phyloP scores from a whole-genome alignment of 805 yeast species.

The Debaryomyces prosopidis region DNA sequence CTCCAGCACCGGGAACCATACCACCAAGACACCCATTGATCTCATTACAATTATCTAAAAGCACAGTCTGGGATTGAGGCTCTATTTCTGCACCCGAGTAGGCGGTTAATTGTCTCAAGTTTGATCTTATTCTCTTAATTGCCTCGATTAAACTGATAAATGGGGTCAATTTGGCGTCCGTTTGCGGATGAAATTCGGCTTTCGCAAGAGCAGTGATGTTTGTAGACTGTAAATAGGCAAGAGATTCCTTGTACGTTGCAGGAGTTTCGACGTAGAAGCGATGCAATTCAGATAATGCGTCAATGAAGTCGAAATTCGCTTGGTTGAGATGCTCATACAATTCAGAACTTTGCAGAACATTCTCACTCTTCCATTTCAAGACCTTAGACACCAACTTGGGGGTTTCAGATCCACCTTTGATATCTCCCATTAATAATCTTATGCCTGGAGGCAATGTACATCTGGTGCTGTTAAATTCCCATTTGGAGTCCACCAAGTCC shows the following conservation, averaged over 20 bases:
- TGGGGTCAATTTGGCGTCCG: constrained; percentile 6
- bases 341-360: constrained; percentile 49
- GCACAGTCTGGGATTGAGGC: constrained; percentile 70
- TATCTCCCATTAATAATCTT: constrained; percentile 87
- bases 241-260: constrained; percentile 30
- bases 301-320: constrained; percentile 60
- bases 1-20: constrained; percentile 99
- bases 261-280: constrained; percentile 27
- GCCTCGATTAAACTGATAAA: constrained; percentile 40
- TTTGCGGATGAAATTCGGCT: constrained; percentile 7
- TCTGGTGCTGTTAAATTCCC: constrained; percentile 60
- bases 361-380: constrained; percentile 59
- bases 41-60: constrained; percentile 52
- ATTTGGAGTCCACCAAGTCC: constrained; percentile 45
- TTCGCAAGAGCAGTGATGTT: not conserved
- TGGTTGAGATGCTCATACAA: constrained; percentile 57
- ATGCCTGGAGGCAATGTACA: constrained; percentile 70
- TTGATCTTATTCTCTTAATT: constrained; percentile 51
- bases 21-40: constrained; percentile 85
- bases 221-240: constrained; percentile 14
- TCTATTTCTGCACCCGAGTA: constrained; percentile 85
- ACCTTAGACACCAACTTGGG: constrained; percentile 85
- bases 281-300: constrained; percentile 44
- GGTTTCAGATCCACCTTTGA: constrained; percentile 89
- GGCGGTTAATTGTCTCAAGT: constrained; percentile 60